Percentiles rank a stretch among this genome's conserved stretches.
These are phyloP conservation scores for Saccharomycopsis crataegensis DNA, from an alignment of 1,139 yeast species.

Conservation along the genomic window DNA sequence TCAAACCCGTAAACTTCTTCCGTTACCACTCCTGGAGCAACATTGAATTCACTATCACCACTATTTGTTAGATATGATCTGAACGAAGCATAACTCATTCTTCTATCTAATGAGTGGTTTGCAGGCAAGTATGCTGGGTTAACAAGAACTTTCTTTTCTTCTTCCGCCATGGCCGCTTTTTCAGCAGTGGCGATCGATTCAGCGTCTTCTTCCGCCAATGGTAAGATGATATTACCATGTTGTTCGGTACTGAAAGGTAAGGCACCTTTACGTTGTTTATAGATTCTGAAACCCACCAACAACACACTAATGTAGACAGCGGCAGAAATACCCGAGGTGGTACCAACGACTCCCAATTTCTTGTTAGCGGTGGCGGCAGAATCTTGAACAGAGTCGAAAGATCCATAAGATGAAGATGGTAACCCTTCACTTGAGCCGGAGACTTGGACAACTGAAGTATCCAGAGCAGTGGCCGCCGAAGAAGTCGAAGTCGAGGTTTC, in stretches of 20 bases:
- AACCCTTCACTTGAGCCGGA: constrained; percentile 21
- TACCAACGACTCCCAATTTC: constrained; percentile 48
- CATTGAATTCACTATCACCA: not conserved
- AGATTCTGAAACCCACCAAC: constrained; percentile 32
- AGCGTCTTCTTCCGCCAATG: constrained; percentile 22
- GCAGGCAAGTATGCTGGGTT: constrained; percentile 15
- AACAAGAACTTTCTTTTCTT: constrained; percentile 3
- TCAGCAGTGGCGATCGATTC: not conserved
- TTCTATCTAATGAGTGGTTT: not conserved
- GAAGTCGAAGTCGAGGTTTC: constrained; percentile 20
- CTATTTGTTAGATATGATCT: not conserved
- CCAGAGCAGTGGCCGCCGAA: constrained; percentile 27
- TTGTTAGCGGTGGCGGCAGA: constrained; percentile 22
- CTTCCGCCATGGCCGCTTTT: not conserved
- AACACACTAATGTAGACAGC: constrained; percentile 48
- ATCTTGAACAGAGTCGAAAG: constrained; percentile 24
- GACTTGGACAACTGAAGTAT: not conserved
- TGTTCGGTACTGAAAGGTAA: constrained; percentile 22
- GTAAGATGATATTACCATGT: constrained; percentile 20
- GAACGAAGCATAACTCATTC: constrained; percentile 18
- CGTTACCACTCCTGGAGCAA: not conserved
- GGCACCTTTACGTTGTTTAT: constrained; percentile 28
- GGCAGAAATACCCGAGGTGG: constrained; percentile 67
- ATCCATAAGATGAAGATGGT: constrained; percentile 39
- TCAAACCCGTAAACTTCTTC: not conserved